These are phyloP conservation scores for Epithemia pelagica DNA, from an alignment of 108 stramenopile genomes.

Conservation along the genomic window DNA sequence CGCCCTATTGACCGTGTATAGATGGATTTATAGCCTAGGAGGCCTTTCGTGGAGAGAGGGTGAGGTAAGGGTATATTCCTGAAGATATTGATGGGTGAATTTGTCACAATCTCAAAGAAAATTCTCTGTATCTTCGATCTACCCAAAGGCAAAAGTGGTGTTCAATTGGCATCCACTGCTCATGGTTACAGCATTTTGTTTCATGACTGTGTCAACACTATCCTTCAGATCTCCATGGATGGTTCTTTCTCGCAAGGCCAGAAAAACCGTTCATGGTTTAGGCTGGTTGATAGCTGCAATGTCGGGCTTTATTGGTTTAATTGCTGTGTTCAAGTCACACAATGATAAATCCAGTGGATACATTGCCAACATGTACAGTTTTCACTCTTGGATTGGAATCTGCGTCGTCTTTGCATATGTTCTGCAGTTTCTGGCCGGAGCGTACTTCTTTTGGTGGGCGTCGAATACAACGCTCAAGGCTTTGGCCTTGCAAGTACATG, in stretches of 20 bases:
- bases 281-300: constrained; percentile 45
- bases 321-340: constrained; percentile 66
- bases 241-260: constrained; percentile 14
- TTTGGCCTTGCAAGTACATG: constrained; percentile 36
- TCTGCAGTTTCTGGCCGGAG: constrained; percentile 39
- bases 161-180: constrained; percentile 81
- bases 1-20: neutral
- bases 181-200: constrained; percentile 55
- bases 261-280: constrained; percentile 42
- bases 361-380: constrained; percentile 69
- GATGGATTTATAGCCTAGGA: constrained; percentile 30
- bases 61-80: constrained; percentile 4
- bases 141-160: constrained; percentile 38
- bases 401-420: constrained; percentile 41
- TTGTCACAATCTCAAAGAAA: neutral
- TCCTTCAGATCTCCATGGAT: constrained; percentile 38
- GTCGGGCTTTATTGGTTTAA: constrained; percentile 39
- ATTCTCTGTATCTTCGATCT: neutral
- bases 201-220: constrained; percentile 59
- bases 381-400: constrained; percentile 75
- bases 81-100: neutral
- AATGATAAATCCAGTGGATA: constrained; percentile 53
- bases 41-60: constrained; percentile 46
- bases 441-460: constrained; percentile 30
- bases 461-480: constrained; percentile 24